Evolutionary conservation across 768 basidiomycete species (phyloP).

Genomic region (Suillus subalutaceus): DNA sequence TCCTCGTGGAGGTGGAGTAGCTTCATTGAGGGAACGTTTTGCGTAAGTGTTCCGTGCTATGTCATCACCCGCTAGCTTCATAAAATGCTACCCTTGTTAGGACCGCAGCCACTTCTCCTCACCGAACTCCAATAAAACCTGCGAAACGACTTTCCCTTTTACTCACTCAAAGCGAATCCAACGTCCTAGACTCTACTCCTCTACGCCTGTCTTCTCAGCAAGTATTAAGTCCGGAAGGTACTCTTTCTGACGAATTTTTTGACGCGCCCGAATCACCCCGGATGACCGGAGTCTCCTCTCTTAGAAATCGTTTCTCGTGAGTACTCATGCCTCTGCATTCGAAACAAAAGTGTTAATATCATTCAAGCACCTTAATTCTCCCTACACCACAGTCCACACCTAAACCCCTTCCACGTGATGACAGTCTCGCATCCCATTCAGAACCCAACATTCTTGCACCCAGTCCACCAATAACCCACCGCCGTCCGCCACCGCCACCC

Average conservation of each 20-base stretch:
- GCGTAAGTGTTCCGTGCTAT: not conserved
- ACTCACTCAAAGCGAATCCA: conserved; percentile 25
- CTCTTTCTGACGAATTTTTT: not conserved
- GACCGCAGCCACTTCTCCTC: conserved; percentile 13
- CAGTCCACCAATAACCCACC: conserved; percentile 22
- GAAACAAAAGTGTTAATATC: conserved; percentile 4
- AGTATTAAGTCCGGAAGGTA: not conserved
- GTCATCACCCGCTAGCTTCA: not conserved
- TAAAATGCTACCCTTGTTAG: conserved; percentile 16
- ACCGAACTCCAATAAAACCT: conserved; percentile 23
- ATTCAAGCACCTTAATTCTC: conserved; percentile 28
- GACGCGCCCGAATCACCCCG: conserved; percentile 4
- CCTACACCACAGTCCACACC: conserved; percentile 38
- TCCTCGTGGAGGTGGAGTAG: conserved; percentile 6
- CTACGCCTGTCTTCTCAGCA: conserved; percentile 15
- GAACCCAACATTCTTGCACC: conserved; percentile 30
- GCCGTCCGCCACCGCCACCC: conserved; percentile 23
- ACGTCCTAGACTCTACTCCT: conserved; percentile 14
- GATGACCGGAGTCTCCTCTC: conserved; percentile 39
- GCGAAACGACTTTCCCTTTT: conserved; percentile 18
- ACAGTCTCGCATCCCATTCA: conserved; percentile 18
- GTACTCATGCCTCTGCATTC: conserved; percentile 32
- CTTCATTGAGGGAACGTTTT: conserved; percentile 9
- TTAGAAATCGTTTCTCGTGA: conserved; percentile 52
- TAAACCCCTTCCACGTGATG: conserved; percentile 18